Evolutionary conservation across 164 flowering plant species (phyloP).

Genomic region (Santalum album): DNA sequence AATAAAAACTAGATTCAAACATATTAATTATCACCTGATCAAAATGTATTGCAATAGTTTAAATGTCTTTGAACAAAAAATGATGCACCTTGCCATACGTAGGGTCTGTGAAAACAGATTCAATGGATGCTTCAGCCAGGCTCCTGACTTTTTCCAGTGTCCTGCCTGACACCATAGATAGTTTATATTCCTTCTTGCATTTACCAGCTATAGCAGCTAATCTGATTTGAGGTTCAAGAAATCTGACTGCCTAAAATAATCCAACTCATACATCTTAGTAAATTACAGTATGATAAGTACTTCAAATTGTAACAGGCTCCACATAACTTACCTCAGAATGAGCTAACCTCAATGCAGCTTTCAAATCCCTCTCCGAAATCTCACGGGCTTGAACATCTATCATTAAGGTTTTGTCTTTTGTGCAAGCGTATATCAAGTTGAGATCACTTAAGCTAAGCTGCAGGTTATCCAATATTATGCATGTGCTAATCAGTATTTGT

Average conservation of each 20-base stretch:
- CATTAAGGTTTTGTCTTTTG: slow-evolving; percentile 89
- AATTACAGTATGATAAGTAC: neutral
- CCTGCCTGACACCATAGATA: slow-evolving; percentile 59
- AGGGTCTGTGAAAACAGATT: slow-evolving; percentile 85
- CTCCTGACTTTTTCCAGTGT: slow-evolving; percentile 59
- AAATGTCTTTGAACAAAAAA: neutral
- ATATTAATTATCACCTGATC: neutral
- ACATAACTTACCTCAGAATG: slow-evolving; percentile 75
- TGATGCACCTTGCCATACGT: slow-evolving; percentile 77
- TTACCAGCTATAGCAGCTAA: slow-evolving; percentile 90
- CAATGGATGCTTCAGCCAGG: slow-evolving; percentile 61
- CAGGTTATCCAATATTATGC: slow-evolving; percentile 4
- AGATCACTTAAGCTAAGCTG: slow-evolving; percentile 91
- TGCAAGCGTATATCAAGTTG: slow-evolving; percentile 92
- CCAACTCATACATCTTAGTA: slow-evolving; percentile 10
- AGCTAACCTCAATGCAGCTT: slow-evolving; percentile 75
- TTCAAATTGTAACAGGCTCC: neutral
- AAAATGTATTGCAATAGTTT: neutral
- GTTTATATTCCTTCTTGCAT: slow-evolving; percentile 62
- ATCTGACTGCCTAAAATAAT: slow-evolving; percentile 71
- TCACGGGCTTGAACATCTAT: slow-evolving; percentile 94
- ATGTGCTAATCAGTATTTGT: too few species aligned
- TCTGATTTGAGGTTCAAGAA: slow-evolving; percentile 81
- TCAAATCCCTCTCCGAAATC: slow-evolving; percentile 83
- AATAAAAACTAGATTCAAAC: neutral